These are phyloP conservation scores for Ustilago bromivora DNA, from an alignment of 1,284 basidiomycete genomes.

Conservation along the genomic window DNA sequence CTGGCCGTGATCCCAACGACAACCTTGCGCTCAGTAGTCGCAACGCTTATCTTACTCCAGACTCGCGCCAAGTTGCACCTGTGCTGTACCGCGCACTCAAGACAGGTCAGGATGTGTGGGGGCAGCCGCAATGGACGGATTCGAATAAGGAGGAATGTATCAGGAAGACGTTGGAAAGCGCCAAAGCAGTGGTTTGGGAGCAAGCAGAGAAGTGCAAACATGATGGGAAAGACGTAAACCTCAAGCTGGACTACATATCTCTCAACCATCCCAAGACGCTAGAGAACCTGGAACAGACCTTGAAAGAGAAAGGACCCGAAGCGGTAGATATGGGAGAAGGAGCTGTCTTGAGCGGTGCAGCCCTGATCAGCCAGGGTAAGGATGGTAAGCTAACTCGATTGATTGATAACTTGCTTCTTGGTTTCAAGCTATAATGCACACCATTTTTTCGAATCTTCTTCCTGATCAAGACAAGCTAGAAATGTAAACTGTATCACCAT, in stretches of 20 bases:
- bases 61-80: conserved; percentile 79
- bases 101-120: conserved; percentile 73
- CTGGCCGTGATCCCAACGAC: conserved; percentile 76
- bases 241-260: conserved; percentile 86
- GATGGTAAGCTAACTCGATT: conserved; percentile 80
- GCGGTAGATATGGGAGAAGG: conserved; percentile 70
- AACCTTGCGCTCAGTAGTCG: conserved; percentile 88
- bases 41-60: conserved; percentile 82
- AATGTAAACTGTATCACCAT: background rate
- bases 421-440: conserved; percentile 69
- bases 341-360: conserved; percentile 86
- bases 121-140: conserved; percentile 24
- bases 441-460: background rate
- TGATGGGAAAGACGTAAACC: conserved; percentile 60
- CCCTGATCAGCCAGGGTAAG: conserved; percentile 76
- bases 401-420: conserved; percentile 91
- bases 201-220: conserved; percentile 19
- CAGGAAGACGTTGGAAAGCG: conserved; percentile 45
- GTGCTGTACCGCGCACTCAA: conserved; percentile 78
- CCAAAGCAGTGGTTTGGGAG: conserved; percentile 34
- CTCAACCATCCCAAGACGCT: conserved; percentile 86
- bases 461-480: background rate
- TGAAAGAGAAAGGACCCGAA: conserved; percentile 67
- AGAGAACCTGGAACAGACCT: conserved; percentile 68
- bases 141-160: conserved; percentile 36